These are phyloP conservation scores for Ogataea zsoltii DNA, from an alignment of 805 yeast genomes.

Conservation along the genomic window DNA sequence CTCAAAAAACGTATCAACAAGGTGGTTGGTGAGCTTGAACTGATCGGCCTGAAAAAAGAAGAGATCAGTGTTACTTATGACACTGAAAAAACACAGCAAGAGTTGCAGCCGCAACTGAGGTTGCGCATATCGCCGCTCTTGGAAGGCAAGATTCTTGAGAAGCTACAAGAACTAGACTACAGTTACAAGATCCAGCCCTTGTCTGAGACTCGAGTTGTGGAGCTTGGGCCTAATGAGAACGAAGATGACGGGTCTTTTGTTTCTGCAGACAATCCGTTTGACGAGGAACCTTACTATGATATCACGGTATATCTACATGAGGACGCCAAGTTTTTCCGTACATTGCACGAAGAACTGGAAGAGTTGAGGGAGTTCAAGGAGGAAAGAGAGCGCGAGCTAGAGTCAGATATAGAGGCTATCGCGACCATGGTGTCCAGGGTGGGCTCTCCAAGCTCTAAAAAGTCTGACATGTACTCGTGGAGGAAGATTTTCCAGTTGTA, in stretches of 20 bases:
- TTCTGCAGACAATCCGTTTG: constrained; percentile 28
- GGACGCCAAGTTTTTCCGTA: constrained; percentile 60
- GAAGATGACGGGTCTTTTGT: constrained; percentile 11
- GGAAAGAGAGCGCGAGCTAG: constrained; percentile 44
- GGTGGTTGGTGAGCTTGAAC: constrained; percentile 62
- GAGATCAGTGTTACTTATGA: constrained; percentile 29
- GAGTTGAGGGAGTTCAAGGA: constrained; percentile 45
- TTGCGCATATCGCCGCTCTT: constrained; percentile 27
- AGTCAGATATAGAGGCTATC: constrained; percentile 43
- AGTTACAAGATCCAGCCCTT: constrained; percentile 17
- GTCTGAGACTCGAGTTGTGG: constrained; percentile 2
- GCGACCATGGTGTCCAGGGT: constrained; percentile 40
- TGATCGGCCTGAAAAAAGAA: constrained; percentile 56
- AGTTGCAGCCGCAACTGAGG: constrained; percentile 25
- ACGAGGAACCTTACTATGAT: constrained; percentile 23
- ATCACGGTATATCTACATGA: constrained; percentile 45
- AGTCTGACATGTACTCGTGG: constrained; percentile 66
- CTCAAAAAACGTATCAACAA: constrained; percentile 65
- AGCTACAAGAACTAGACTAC: constrained; percentile 21
- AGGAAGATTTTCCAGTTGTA: constrained; percentile 65
- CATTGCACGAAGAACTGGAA: constrained; percentile 54
- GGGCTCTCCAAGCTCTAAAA: constrained; percentile 42
- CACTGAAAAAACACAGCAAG: constrained; percentile 18
- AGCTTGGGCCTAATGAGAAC: constrained; percentile 3
- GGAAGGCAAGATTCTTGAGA: constrained; percentile 19